Evolutionary conservation across 192 early-diverging fungal species (phyloP), one percentile per base, ranked within the genome.

Genomic region (Gigaspora rosea): DNA sequence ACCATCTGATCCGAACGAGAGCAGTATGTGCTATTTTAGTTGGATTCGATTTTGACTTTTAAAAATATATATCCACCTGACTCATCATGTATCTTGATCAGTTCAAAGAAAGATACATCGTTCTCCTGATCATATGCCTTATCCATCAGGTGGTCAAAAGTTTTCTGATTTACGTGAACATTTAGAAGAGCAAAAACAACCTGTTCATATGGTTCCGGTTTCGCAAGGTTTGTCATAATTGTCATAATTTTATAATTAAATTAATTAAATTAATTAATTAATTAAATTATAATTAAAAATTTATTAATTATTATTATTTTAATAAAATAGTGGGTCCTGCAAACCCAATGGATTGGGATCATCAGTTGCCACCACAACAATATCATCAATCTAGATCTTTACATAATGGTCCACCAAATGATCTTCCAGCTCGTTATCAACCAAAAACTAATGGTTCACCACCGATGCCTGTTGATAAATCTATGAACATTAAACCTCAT

Each of bases 1-100:
- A 62, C 58, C 72, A 48, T 74, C 72, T 10, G 72, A 74, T 49
- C 10, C 67, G 12, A 49, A 13, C 11, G 71, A 72, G 6, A 57
- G 0, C 6, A 36, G 71, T 72, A 72, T 8, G 47, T 35, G 20
- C 2, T 50, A 1, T 35, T 7, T 10, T 50, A 11, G 9, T 63
- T 35, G 33, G 8, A 9, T 33, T 1, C 32, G 10, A 33, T 13
- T 35, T 33, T 33, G 15, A 64, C 15, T 18, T 8, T 47, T n/a
- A n/a, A 41, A 18, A 41, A 18, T 47, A 5, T 66, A 66, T 41
- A n/a, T 16, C 12, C 3, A 41, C 41, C 41, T 41, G 41, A 41
- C 41, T 41, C 41, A 6, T 41, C 41, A 2, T 41, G 41, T 41
- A 7, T 41, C 41, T 41, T 41, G 41, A 41, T 41, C 3, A 41